Conservation (phyloP, 192 early-diverging fungal species). For the Rhizophagus sp. region DNA sequence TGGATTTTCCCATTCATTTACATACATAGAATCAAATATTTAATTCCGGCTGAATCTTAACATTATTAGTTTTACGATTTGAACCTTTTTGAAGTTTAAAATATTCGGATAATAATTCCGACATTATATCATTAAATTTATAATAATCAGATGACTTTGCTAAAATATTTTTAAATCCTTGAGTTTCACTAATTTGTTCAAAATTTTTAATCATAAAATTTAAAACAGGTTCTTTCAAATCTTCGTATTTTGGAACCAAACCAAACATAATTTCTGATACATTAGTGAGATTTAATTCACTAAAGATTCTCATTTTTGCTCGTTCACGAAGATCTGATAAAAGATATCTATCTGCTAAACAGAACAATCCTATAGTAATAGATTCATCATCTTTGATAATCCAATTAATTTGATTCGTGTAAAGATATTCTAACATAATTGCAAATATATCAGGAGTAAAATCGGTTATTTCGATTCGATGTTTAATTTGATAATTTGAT, state of each 20-base stretch:
- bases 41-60: no score
- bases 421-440: background rate
- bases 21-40: no score
- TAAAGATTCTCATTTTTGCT: constrained; percentile 14
- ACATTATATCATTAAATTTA: no score
- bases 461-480: background rate
- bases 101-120: no score
- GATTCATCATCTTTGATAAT: background rate
- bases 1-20: no score
- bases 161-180: constrained; percentile 5
- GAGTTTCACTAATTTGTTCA: background rate
- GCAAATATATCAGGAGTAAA: background rate
- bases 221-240: constrained; percentile 6
- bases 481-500: background rate
- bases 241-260: background rate
- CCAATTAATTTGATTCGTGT: background rate
- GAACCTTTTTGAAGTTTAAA: no score
- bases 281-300: background rate
- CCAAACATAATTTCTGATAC: constrained; percentile 10
- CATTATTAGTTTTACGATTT: no score
- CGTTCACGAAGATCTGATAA: background rate
- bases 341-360: constrained; percentile 16
- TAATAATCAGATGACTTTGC: no score
- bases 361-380: background rate
- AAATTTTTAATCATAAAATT: constrained; percentile 13